Evolutionary conservation across 495 filamentous ascomycete species (phyloP), one percentile per base, ranked within the genome.

Genomic region (Aspergillus saccharolyticus): DNA sequence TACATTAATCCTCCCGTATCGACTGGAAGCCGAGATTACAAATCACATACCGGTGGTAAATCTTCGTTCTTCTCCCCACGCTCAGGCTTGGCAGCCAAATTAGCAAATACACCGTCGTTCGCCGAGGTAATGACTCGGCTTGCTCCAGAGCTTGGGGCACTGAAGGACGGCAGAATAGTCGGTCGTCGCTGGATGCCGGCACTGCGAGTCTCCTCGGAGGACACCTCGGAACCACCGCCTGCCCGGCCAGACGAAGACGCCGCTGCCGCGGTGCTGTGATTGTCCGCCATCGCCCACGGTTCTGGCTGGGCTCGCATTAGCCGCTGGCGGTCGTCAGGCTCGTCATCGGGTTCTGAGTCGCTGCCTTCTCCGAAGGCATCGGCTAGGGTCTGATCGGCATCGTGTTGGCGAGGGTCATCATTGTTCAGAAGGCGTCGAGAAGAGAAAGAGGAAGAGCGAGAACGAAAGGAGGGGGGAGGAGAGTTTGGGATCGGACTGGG

Each of bases 101-200:
- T 98, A 59, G 93, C 91, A 72, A 96, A 98, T 30, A 98, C 94
- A 55, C 94, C 94, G 78, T 98, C 95, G 53, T 91, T 93, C 16
- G 78, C 76, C 10, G 70, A 67, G 28, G 61, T 65, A 63, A 88
- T 82, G 10, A 87, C 75, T 52, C 79, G 75, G 56, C 75, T 72
- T 1, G 73, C 62, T 42, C 63, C 63, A 15, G 70, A 61, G 56
- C 67, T 54, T 44, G 74, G 55, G n/a, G 78, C 54, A 51, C 69
- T 54, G 50, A 82, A 80, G 19, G 65, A 70, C 6, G 79, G 78
- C 56, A 85, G 57, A 56, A 84, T 64, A 53, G 84, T 86, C 18
- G 76, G 74, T 56, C 75, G 70, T 62, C 84, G 70, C 48, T 75
- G 63, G 16, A 79, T 52, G 22, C 47, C 70, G 24, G 57, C 64